phyloP scores from a whole-genome alignment of 805 yeast species.

The Yarrowia keelungensis region DNA sequence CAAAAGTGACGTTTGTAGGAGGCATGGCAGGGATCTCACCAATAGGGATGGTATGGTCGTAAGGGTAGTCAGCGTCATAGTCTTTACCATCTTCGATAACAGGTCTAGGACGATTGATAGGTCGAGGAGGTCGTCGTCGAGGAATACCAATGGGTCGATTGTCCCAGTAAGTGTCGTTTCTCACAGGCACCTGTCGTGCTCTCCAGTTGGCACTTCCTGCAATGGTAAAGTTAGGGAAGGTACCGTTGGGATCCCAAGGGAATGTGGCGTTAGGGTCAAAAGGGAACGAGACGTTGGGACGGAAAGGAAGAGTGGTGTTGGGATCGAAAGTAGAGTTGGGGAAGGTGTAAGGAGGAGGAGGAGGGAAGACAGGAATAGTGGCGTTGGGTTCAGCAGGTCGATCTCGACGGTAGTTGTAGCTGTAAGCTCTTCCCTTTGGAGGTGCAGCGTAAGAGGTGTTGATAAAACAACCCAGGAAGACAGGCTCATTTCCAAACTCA shows the following conservation, averaged over 20 bases:
- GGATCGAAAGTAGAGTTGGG: conserved; percentile 19
- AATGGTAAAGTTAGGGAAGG: conserved; percentile 43
- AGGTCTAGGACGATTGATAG: conserved; percentile 44
- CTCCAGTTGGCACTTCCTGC: background rate
- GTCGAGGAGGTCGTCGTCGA: conserved; percentile 44
- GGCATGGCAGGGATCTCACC: background rate
- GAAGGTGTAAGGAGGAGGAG: conserved; percentile 13
- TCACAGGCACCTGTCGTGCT: background rate
- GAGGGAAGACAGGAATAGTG: conserved; percentile 9
- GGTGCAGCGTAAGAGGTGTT: conserved; percentile 7
- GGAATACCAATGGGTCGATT: background rate
- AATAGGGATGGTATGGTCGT: conserved; percentile 9
- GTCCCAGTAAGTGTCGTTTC: background rate
- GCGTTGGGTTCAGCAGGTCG: background rate
- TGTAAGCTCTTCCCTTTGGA: conserved; percentile 15
- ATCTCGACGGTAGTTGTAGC: conserved; percentile 18
- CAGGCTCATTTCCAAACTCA: conserved; percentile 22
- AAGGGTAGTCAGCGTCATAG: conserved; percentile 4
- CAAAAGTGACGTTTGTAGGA: conserved; percentile 41
- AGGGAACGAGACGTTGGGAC: too few species aligned
- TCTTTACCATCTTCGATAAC: conserved; percentile 54
- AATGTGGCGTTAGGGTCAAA: too few species aligned
- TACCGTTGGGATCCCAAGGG: background rate
- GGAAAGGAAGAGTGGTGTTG: background rate
- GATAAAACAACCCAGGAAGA: conserved; percentile 19